Evolutionary conservation across 805 yeast species (phyloP), one percentile per base, ranked within the genome.

Genomic region (Sugiyamaella lignohabitans): DNA sequence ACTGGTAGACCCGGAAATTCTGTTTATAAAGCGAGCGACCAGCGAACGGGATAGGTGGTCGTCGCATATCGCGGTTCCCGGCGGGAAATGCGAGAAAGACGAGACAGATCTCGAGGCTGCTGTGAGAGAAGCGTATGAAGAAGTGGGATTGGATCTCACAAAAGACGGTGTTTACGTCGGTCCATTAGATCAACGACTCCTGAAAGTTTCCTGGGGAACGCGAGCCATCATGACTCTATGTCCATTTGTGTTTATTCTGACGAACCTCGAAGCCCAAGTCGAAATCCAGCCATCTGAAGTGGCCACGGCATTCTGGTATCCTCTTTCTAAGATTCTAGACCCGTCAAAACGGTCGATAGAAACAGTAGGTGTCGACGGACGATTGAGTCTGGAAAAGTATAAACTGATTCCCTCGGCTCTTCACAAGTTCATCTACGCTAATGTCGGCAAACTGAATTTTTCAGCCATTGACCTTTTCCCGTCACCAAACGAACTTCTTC

Each of bases 51-150:
- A 68, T 43, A 53, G 68, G 16, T 68, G 72, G 72, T 65, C 70
- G 5, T 67, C 67, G 14, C 71, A 68, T 48, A 59, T 68, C 38
- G 72, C 71, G 2, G 43, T 68, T 1, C 72, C 72, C 1, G 72
- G 72, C 2, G 72, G 72, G 8, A 54, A 62, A n/a, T 55, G 64
- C 4, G 71, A 68, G 30, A 55, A 60, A 2, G 72, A 66, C 43
- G 57, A 52, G 3, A 55, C 60, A 20, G 66, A 63, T 40, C 37
- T 58, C 4, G 64, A 60, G 29, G 57, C 68, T 0, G 71, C 71
- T 0, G 51, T 59, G 14, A 59, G 72, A 3, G 72, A 68, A 44
- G 54, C 71, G 1, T 22, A 10, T 4, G 72, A 68, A 49, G 72
- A 68, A 45, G 69, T 68, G 17, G 72, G 72, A 5, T 43, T 68